These are phyloP conservation scores for Apiotrichum mycotoxinovorans DNA, from an alignment of 1,284 basidiomycete species.

Conservation along the genomic window DNA sequence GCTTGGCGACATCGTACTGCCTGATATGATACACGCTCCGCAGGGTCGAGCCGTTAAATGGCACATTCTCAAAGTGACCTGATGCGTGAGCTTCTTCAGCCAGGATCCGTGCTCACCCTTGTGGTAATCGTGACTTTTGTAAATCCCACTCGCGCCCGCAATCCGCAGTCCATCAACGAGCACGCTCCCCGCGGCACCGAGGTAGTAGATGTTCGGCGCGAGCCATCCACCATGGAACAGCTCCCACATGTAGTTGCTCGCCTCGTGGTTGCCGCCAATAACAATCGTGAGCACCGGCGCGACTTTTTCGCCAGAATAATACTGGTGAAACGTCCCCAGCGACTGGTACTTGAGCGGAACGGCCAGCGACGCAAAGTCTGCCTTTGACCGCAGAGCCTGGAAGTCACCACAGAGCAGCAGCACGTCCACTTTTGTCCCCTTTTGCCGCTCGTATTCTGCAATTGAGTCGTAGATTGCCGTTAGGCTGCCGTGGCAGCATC, in stretches of 20 bases:
- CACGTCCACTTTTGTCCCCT: slow-evolving; percentile 70
- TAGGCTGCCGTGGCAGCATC: slow-evolving; percentile 90
- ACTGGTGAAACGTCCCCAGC: slow-evolving; percentile 82
- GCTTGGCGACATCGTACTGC: slow-evolving; percentile 73
- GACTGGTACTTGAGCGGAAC: slow-evolving; percentile 84
- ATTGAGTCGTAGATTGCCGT: slow-evolving; percentile 83
- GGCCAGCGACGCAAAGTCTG: slow-evolving; percentile 85
- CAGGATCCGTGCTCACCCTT: slow-evolving; percentile 58
- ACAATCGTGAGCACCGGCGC: slow-evolving; percentile 89
- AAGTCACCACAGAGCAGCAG: slow-evolving; percentile 90
- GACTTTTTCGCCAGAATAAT: slow-evolving; percentile 75
- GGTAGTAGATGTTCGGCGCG: slow-evolving; percentile 94
- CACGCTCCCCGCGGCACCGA: slow-evolving; percentile 87
- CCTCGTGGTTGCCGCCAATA: slow-evolving; percentile 98
- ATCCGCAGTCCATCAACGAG: slow-evolving; percentile 82
- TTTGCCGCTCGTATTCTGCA: slow-evolving; percentile 58
- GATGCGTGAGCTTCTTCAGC: not conserved
- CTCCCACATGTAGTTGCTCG: slow-evolving; percentile 96
- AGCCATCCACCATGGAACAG: slow-evolving; percentile 96
- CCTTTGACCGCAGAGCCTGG: slow-evolving; percentile 74
- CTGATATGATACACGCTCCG: slow-evolving; percentile 90
- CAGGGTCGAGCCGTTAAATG: slow-evolving; percentile 62
- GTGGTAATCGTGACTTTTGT: slow-evolving; percentile 73
- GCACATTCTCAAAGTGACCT: slow-evolving; percentile 58
- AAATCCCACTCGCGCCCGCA: slow-evolving; percentile 89